Percentiles rank a stretch among this genome's conserved stretches.
Conservation (phyloP, 306 rosid species). For the Hippophae gyantsensis region DNA sequence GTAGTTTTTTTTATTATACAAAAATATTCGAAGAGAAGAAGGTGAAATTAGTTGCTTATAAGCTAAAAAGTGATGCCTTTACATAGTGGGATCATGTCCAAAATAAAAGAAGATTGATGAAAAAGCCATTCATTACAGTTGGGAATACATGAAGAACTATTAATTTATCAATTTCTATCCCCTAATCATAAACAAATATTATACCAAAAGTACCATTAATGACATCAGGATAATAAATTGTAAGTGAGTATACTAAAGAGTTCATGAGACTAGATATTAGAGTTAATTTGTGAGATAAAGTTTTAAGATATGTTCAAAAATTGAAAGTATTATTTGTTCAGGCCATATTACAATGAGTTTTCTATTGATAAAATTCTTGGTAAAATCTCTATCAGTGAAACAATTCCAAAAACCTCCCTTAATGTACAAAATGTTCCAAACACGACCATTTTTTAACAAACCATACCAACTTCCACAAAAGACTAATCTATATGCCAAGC, state of each 20-base stretch:
- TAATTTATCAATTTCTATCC: not conserved
- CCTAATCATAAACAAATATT: not conserved
- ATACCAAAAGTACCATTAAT: not conserved
- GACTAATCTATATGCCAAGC: too few species aligned
- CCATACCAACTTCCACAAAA: too few species aligned
- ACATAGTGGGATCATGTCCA: not conserved
- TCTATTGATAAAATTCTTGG: too few species aligned
- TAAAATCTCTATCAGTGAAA: too few species aligned
- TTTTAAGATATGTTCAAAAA: not conserved
- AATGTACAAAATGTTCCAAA: too few species aligned
- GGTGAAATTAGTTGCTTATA: not conserved
- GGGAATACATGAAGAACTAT: not conserved
- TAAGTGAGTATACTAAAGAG: not conserved
- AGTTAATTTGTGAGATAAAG: not conserved
- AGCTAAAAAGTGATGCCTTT: not conserved
- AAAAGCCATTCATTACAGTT: not conserved
- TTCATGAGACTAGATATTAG: not conserved
- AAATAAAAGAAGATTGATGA: too few species aligned
- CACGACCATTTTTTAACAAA: too few species aligned
- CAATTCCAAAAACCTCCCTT: too few species aligned
- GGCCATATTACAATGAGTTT: too few species aligned
- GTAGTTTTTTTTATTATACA: not conserved
- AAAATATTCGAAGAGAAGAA: not conserved
- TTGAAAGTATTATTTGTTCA: too few species aligned
- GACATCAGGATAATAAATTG: not conserved